Conservation (phyloP, 106 monocot genomes). For the Acanthochlamys bracteata region DNA sequence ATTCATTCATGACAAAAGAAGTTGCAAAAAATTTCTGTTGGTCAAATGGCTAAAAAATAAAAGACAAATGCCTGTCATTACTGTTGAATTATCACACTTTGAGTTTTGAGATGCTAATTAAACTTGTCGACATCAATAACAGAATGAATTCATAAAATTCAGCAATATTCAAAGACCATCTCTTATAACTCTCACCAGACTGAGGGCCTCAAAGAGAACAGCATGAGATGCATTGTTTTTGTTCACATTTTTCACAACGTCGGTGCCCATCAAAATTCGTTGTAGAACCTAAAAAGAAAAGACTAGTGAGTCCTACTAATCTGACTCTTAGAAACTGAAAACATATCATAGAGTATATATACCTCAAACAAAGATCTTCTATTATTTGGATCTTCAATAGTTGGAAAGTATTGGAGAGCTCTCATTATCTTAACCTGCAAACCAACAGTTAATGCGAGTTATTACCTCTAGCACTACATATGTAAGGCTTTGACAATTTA, state of each 20-base stretch:
- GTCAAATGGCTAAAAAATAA: no score
- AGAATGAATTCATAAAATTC: not conserved
- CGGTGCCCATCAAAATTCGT: slow-evolving; percentile 97
- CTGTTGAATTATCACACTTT: no score
- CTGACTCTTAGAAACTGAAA: not conserved
- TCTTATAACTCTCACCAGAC: slow-evolving; percentile 55
- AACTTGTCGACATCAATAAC: no score
- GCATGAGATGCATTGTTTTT: slow-evolving; percentile 99
- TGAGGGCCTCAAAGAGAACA: slow-evolving; percentile 97
- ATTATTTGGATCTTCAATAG: slow-evolving; percentile 88
- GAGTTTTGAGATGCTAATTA: no score
- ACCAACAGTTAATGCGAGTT: no score
- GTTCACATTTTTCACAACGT: slow-evolving; percentile 98
- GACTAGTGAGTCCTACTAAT: not conserved
- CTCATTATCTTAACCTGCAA: slow-evolving; percentile 98
- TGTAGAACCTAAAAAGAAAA: slow-evolving; percentile 67
- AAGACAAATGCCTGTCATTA: no score
- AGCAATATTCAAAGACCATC: not conserved
- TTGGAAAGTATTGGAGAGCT: slow-evolving; percentile 95
- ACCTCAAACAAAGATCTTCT: slow-evolving; percentile 95
- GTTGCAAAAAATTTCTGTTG: no score
- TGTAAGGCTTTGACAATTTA: no score
- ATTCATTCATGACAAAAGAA: no score
- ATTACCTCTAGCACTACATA: no score
- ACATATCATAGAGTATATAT: slow-evolving; percentile 3